Evolutionary conservation across 2,329 filamentous ascomycete species (phyloP).

Genomic region (Rasamsonia emersonii): DNA sequence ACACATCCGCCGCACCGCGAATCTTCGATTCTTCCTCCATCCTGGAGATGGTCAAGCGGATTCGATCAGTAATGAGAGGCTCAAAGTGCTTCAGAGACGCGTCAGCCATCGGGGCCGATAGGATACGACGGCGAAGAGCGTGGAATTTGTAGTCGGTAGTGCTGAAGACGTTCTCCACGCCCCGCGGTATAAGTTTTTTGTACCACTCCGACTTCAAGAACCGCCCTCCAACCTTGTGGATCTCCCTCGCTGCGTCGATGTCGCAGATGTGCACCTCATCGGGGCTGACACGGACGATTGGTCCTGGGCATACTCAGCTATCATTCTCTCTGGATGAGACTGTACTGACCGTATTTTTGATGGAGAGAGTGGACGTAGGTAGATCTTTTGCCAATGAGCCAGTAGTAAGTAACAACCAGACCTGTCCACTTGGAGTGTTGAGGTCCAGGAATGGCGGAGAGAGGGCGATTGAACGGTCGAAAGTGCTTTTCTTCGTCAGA

Average conservation of each 20-base stretch:
- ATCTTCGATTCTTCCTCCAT: conserved; percentile 39
- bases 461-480: conserved; percentile 7
- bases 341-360: conserved; percentile 19
- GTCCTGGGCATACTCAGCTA: conserved; percentile 14
- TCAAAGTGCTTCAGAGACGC: conserved; percentile 22
- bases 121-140: conserved; percentile 32
- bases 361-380: conserved; percentile 20
- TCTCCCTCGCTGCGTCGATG: conserved; percentile 19
- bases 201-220: conserved; percentile 31
- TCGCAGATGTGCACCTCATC: conserved; percentile 33
- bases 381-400: conserved; percentile 12
- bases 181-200: conserved; percentile 10
- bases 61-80: conserved; percentile 31
- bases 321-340: not conserved
- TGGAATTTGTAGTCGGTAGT: conserved; percentile 34
- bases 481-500: too few species aligned
- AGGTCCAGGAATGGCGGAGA: conserved; percentile 16
- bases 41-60: conserved; percentile 32
- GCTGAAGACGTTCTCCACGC: conserved; percentile 31
- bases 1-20: conserved; percentile 35
- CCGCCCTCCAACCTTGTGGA: conserved; percentile 24
- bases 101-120: conserved; percentile 26
- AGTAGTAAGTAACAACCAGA: conserved; percentile 15
- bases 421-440: conserved; percentile 19
- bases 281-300: conserved; percentile 23